Evolutionary conservation across 768 basidiomycete species (phyloP), one percentile per base, ranked within the genome.

Genomic region (Tylopilus vinaceipallidus): DNA sequence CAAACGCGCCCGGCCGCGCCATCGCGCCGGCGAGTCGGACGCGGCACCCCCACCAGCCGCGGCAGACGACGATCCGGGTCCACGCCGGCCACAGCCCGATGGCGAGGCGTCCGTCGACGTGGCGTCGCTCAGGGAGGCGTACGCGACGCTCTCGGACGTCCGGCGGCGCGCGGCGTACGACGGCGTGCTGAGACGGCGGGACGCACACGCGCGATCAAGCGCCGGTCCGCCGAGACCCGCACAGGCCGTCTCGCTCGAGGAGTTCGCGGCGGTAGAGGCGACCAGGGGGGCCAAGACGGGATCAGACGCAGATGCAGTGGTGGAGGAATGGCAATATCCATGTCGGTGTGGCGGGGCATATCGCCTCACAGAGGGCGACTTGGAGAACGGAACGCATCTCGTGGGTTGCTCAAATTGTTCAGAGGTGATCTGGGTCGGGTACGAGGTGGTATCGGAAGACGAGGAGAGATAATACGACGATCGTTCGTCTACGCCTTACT

Each of bases 371-470:
- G 75, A 76, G 45, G 66, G 57, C 2, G 76, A 84, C 42, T 77
- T 92, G 74, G 88, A 91, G 51, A 68, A 67, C 2, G 91, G 81
- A n/a, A 72, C 73, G 42, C 90, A 92, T 63, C 74, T 92, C 6
- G 71, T 90, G 10, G 82, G 77, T 2, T 93, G 91, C 55, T 78
- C 69, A 47, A 79, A 80, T 45, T 92, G 90, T 62, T 93, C 91
- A 14, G 91, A 92, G 66, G 81, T 80, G 9, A 72, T 92, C 1
- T 92, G 89, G 87, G 86, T 83, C n/a, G 90, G 91, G 2, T 92
- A 90, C 59, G 85, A 92, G 66, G 60, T 77, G 12, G 71, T 63
- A 17, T 72, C 11, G 35, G 67, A 58, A 7, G 72, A 69, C 23
- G 61, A 51, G 6, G 34, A 46, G 17, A 22, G 6, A 11, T 6